phyloP scores from a whole-genome alignment of 2,329 filamentous ascomycete species.

The Diplodia sapinea region DNA sequence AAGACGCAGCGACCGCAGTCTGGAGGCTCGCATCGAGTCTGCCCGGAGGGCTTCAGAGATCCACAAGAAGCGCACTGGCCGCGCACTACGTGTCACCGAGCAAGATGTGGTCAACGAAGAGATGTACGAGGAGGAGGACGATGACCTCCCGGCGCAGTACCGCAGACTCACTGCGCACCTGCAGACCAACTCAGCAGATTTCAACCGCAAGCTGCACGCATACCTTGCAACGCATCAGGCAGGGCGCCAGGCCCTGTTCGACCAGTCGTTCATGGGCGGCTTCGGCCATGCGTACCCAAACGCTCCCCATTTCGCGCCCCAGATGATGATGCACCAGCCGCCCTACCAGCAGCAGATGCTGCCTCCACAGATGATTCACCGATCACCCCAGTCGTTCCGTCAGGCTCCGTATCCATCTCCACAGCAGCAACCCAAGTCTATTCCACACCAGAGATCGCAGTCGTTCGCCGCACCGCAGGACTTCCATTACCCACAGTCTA shows the following conservation, averaged over 20 bases:
- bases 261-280: slow-evolving; percentile 20
- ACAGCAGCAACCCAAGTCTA: slow-evolving; percentile 48
- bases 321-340: slow-evolving; percentile 43
- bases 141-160: slow-evolving; percentile 73
- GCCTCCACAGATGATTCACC: slow-evolving; percentile 44
- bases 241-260: slow-evolving; percentile 42
- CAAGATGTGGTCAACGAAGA: slow-evolving; percentile 88
- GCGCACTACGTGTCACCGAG: slow-evolving; percentile 79
- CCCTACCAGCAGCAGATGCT: slow-evolving; percentile 42
- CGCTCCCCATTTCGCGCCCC: slow-evolving; percentile 49
- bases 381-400: slow-evolving; percentile 37
- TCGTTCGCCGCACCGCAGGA: slow-evolving; percentile 53
- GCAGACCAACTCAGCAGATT: slow-evolving; percentile 64
- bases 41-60: slow-evolving; percentile 88
- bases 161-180: slow-evolving; percentile 67
- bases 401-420: slow-evolving; percentile 44
- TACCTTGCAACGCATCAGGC: slow-evolving; percentile 64
- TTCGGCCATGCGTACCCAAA: slow-evolving; percentile 44
- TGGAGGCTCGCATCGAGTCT: slow-evolving; percentile 88
- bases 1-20: slow-evolving; percentile 79
- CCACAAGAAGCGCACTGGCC: slow-evolving; percentile 85
- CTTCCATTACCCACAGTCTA: slow-evolving; percentile 40
- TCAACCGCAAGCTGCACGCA: slow-evolving; percentile 66
- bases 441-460: slow-evolving; percentile 53
- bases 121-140: slow-evolving; percentile 96